Base-by-base conservation (phyloP, 768 basidiomycete species). In the Rhizopogon salebrosus region DNA sequence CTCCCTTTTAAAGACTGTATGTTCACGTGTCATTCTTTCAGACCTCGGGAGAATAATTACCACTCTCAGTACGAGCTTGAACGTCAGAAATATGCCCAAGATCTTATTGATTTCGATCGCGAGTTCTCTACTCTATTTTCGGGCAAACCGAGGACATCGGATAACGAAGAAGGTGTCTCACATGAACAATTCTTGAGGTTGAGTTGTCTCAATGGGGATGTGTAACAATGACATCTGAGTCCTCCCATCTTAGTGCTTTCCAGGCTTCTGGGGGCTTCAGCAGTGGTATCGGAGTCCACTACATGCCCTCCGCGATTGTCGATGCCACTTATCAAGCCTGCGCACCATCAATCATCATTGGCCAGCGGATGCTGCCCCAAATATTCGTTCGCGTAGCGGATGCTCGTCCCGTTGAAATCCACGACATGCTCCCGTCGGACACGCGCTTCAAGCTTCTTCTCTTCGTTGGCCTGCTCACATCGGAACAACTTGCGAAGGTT, bases 61-160 rank as follows among this genome's bases (percentile, higher is more conserved):
- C 16, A n/a, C 22, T 18, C 24, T 36, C 51, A 87, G 86, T 88
- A 89, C 62, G 84, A 88, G 63, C 54, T 70, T 24, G 89, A 92
- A 60, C 75, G 89, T 24, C 75, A 79, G 48, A 79, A 78, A 57
- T 86, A 80, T 54, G 87, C 89, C 0, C 77, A 84, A 65, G 85
- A 88, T 53, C 73, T 92, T 54, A 89, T 89, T 53, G 59, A 77
- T 45, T 89, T 87, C 59, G 88, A 90, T 62, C 80, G 79, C 57
- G 62, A 84, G 54, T 85, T 82, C 55, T 75, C 84, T 7, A 71
- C 73, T 13, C 68, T 87, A n/a, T 87, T 87, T 64, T 87, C 85
- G 20, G 80, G 79, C 36, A 85, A 85, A 63, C 83, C 85, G 4
- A 72, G 74, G 29, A 81, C 80, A 4, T 67, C 69, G 31, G 65